Evolutionary conservation across 331 rosid genomes (phyloP), one percentile per base, ranked within the genome.

Genomic region (Pyracantha coccinea): DNA sequence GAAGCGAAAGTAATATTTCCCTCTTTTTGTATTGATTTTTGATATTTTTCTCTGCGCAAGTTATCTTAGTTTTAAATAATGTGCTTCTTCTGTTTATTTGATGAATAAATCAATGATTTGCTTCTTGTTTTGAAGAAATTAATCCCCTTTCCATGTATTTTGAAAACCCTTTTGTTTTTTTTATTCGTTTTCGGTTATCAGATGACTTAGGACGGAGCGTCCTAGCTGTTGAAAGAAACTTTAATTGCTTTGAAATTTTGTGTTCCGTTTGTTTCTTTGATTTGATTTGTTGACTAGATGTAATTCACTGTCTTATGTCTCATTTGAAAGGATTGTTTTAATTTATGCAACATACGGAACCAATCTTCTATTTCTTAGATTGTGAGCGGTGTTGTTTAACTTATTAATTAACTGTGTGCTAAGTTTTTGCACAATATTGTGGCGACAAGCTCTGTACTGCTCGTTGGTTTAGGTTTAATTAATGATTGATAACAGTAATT

Each of bases 1-100:
- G 87, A 89, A 89, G 89, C 81, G 91, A 83, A 89, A 89, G 94
- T 87, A 83, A 81, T n/a, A 3, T 57, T 35, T 55, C 15, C 13
- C 4, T 31, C 15, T 4, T 38, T 57, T 6, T 76, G 59, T 7
- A 54, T 53, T 54, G 4, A 19, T 23, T 50, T 23, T 38, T 47
- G 28, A 7, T 3, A 0, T 24, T 28, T 4, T 14, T 33, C 4
- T 44, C 24, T 8, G 29, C 35, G 12, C 15, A 11, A 31, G 6
- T n/a, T 21, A 19, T 20, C n/a, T 20, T 35, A 0, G 17, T 20
- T 21, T 41, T 66, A 5, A 17, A 32, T 33, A 21, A 66, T 66
- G 29, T 13, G 71, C 71, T 35, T 24, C 31, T 38, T 1, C 15
- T 12, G 53, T 66, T 66, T 38, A 23, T 66, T 4, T 35, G 15